These are phyloP conservation scores for Meripilus lineatus DNA, from an alignment of 1,284 basidiomycete species.

Conservation along the genomic window DNA sequence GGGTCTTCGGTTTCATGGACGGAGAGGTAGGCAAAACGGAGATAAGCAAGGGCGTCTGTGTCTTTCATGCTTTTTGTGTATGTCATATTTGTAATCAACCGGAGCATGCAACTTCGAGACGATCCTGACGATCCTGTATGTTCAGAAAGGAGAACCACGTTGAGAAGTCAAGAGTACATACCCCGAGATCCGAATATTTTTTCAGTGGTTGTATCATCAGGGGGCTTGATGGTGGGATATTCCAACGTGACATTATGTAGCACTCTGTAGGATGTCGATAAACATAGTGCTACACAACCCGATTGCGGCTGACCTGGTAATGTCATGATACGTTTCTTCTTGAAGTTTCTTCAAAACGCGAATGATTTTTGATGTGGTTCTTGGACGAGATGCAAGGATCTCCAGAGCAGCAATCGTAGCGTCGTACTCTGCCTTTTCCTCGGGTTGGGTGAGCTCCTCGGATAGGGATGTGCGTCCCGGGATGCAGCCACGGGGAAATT, in stretches of 20 bases:
- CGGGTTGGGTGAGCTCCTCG: neutral
- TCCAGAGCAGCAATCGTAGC: conserved; percentile 2
- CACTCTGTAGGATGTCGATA: neutral
- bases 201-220: neutral
- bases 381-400: conserved; percentile 3
- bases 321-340: neutral
- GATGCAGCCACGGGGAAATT: conserved; percentile 3
- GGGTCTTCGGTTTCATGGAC: neutral
- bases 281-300: neutral
- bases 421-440: conserved; percentile 3
- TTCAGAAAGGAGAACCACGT: neutral
- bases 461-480: conserved; percentile 1
- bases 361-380: conserved; percentile 3
- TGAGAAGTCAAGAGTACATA: neutral
- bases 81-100: conserved; percentile 3
- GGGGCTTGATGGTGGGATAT: conserved; percentile 1
- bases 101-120: conserved; percentile 1
- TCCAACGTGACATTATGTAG: neutral
- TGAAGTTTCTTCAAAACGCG: conserved; percentile 4
- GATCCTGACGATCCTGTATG: conserved; percentile 1
- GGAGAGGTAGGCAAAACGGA: conserved; percentile 6
- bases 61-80: conserved; percentile 1
- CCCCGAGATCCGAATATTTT: conserved; percentile 4
- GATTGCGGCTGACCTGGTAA: neutral
- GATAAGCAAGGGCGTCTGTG: conserved; percentile 7